A percentile compares a stretch with the other conserved stretches of the same genome.
Conservation (phyloP, 805 yeast genomes). For the Starmerella bacillaris region DNA sequence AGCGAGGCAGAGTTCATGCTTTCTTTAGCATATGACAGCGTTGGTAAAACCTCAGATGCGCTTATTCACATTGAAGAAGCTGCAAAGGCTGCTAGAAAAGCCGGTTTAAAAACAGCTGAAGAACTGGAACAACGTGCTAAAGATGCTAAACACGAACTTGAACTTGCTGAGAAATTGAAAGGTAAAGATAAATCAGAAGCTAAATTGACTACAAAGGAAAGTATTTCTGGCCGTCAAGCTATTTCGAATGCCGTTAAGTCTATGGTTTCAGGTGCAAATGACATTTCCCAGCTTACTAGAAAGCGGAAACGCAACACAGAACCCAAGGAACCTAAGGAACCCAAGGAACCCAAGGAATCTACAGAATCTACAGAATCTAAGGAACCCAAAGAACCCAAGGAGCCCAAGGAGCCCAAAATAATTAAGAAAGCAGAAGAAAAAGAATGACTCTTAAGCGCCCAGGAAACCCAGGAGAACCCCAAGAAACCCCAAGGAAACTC, state of each 20-base stretch:
- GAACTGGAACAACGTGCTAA: conserved; percentile 18
- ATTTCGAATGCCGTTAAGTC: conserved; percentile 10
- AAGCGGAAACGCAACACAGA: conserved; percentile 15
- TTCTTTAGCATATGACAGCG: conserved; percentile 60
- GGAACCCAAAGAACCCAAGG: too few species aligned
- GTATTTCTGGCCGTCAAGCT: conserved; percentile 15
- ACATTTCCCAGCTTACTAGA: conserved; percentile 19
- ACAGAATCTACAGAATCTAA: too few species aligned
- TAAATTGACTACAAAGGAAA: conserved; percentile 8
- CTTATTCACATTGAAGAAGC: conserved; percentile 29
- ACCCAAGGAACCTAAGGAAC: too few species aligned
- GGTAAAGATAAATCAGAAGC: conserved; percentile 7
- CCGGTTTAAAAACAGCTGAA: conserved; percentile 20
- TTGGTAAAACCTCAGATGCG: conserved; percentile 38
- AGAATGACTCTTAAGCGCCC: too few species aligned
- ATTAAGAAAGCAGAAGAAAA: too few species aligned
- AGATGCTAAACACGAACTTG: conserved; percentile 13
- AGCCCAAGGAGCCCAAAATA: too few species aligned
- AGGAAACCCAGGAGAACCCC: too few species aligned
- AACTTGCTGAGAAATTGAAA: conserved; percentile 2
- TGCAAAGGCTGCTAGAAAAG: conserved; percentile 25
- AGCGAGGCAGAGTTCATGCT: conserved; percentile 70
- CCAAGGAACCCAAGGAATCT: too few species aligned
- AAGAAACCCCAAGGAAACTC: too few species aligned
- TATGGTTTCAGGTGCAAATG: conserved; percentile 17